These are phyloP conservation scores for Globisporangium paroecandrum DNA, from an alignment of 352 stramenopile genomes.

Conservation along the genomic window DNA sequence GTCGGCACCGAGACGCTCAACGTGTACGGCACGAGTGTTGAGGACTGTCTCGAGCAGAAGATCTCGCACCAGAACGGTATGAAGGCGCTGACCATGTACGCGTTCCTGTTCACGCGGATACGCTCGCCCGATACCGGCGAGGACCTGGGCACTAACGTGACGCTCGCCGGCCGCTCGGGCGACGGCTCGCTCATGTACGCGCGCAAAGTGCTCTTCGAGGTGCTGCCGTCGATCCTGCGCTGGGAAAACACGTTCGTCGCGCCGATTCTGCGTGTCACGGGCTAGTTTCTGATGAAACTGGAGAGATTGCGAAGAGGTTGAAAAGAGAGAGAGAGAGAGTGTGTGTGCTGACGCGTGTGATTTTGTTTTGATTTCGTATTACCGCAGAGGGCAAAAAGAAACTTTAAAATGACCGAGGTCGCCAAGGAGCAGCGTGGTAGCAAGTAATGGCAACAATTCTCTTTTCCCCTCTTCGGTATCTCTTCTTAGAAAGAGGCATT, in stretches of 20 bases:
- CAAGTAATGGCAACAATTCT: too few relatives aligned
- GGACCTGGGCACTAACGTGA: conserved; percentile 25
- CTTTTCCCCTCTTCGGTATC: too few relatives aligned
- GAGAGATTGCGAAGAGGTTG: neutral
- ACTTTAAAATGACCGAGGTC: too few relatives aligned
- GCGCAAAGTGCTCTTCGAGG: conserved; percentile 35
- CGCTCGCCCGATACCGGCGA: conserved; percentile 9
- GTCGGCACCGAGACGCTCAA: conserved; percentile 32
- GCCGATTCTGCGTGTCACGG: conserved; percentile 30
- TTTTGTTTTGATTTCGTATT: neutral
- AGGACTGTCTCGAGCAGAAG: conserved; percentile 25
- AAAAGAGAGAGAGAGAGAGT: neutral
- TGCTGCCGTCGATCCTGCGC: conserved; percentile 34
- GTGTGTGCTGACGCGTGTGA: neutral
- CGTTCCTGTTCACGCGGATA: conserved; percentile 28
- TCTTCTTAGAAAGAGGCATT: too few relatives aligned
- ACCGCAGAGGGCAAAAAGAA: neutral
- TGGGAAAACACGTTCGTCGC: conserved; percentile 38
- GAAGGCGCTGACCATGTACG: conserved; percentile 34
- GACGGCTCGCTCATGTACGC: conserved; percentile 29
- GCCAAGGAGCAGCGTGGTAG: too few relatives aligned
- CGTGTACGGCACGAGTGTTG: conserved; percentile 14
- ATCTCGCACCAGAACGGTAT: conserved; percentile 20
- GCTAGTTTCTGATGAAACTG: neutral
- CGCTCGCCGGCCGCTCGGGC: conserved; percentile 27